Evolutionary conservation across 345 rosid genomes (phyloP), one percentile per base, ranked within the genome.

Genomic region (Arabis hirsuta): DNA sequence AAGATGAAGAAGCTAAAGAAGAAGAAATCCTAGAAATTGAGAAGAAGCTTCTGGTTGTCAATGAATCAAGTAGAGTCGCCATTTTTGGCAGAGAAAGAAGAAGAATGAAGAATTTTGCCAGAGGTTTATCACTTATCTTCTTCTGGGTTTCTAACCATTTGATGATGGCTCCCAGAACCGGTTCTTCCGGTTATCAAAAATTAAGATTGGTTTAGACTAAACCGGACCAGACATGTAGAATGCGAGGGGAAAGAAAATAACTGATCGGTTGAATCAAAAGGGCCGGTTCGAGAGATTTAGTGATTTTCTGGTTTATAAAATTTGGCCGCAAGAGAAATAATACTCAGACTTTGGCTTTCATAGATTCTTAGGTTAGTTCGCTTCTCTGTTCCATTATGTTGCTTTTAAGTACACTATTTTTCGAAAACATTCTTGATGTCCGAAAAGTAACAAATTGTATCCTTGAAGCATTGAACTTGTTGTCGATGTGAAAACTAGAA

Each of bases 21-120:
- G 80, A 56, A 42, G 47, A 50, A 31, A 72, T 16, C 36, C n/a
- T 72, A 14, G 81, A 43, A 32, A 55, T 13, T 41, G 65, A 44
- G 60, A 76, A 58, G 73, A 78, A 74, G 68, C 72, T 14, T 68
- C 74, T 57, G 42, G 81, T 48, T 48, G 80, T 69, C 34, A 71
- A 36, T 31, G 80, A 76, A 31, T 76, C 80, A 55, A 73, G 65
- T 53, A 68, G 54, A 45, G 66, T 76, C 69, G 69, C 81, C 81
- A 72, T 78, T 61, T 10, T 62, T 27, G 11, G 65, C 71, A 11
- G 68, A 43, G 12, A 39, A 9, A 19, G 59, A 51, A n/a, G 59
- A 55, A 4, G 79, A 65, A 26, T 22, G 44, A 55, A 57, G 72
- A 53, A 19, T 1, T n/a, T 42, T 48, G 67, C 7, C 4, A 39